Base-by-base conservation (phyloP, 768 basidiomycete genomes). In the Agrocybe pediades region DNA sequence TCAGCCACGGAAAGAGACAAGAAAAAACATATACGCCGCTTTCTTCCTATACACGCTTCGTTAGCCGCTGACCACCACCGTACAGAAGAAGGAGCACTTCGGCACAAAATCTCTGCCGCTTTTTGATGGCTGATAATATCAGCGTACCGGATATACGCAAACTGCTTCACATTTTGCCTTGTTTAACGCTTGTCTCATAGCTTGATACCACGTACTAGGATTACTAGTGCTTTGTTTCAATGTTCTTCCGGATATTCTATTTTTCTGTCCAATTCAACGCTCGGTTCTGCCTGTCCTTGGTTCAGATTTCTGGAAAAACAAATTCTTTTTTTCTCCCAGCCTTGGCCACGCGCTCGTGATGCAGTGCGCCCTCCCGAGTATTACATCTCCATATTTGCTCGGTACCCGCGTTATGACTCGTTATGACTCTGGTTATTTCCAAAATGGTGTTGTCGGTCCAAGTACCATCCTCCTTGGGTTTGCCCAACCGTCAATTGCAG, bases 1-100 rank as follows among this genome's bases (percentile, higher is more conserved):
- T 27, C 63, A 61, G 57, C 54, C 60, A 64, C 70, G 70, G 68
- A 68, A 63, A 68, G 65, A 70, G 66, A 68, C 64, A 60, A 66
- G 29, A 15, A 30, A 30, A 36, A 3, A 62, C 57, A 61, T 54
- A 61, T 52, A 55, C 57, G 55, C 51, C 7, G 27, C 46, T 54
- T 39, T 49, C 36, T 49, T 53, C 51, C 45, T 52, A 51, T 41
- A 27, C 43, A 36, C 36, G 33, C 44, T 51, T 57, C n/a, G 47
- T 59, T 57, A 59, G 46, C 61, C 55, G 57, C 55, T 62, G 55
- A 57, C 58, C 48, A 59, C 55, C 47, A 53, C 41, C 50, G 30
- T 19, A 45, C 45, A 23, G 46, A 54, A 51, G 47, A 51, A 19
- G 53, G 15, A 51, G 51, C 33, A 36, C 33, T n/a, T 41, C 63